Evolutionary conservation across 768 basidiomycete genomes (phyloP).

Genomic region (Holtermannia corniformis): DNA sequence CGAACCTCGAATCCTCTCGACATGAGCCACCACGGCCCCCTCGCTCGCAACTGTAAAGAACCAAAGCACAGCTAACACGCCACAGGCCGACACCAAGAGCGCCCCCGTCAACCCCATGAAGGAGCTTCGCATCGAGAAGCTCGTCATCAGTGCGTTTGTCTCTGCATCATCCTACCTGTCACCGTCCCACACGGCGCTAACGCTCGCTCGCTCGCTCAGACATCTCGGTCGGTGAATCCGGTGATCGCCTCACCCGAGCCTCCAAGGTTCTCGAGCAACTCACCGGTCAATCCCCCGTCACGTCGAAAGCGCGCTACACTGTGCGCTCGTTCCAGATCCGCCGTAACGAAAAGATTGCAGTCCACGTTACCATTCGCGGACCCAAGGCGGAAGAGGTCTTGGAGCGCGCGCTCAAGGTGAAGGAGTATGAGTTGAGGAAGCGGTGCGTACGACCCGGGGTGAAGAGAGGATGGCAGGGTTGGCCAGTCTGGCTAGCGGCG

Average conservation of each 20-base stretch:
- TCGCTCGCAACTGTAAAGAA: too few relatives aligned
- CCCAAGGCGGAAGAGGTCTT: constrained; percentile 99
- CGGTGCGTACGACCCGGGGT: constrained; percentile 21
- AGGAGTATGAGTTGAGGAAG: constrained; percentile 97
- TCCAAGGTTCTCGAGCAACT: constrained; percentile 99
- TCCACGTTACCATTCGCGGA: constrained; percentile 96
- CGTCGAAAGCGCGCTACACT: constrained; percentile 99
- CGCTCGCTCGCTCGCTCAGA: constrained; percentile 48
- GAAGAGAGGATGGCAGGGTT: neutral
- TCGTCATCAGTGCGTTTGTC: constrained; percentile 95
- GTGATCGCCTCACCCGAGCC: constrained; percentile 95
- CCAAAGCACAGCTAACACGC: too few relatives aligned
- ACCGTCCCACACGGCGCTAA: neutral
- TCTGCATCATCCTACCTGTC: neutral
- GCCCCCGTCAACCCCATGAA: constrained; percentile 70
- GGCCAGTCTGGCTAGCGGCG: neutral
- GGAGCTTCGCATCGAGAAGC: constrained; percentile 95
- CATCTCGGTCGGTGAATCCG: constrained; percentile 99
- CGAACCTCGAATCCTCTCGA: too few relatives aligned
- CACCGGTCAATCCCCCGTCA: constrained; percentile 97
- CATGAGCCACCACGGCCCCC: too few relatives aligned
- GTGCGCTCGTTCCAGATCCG: constrained; percentile 98
- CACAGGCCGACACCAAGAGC: constrained; percentile 43
- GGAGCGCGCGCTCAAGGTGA: constrained; percentile 97
- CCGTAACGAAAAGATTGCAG: constrained; percentile 99